These are phyloP conservation scores for Lachancea lanzarotensis DNA, from an alignment of 805 yeast species.

Conservation along the genomic window DNA sequence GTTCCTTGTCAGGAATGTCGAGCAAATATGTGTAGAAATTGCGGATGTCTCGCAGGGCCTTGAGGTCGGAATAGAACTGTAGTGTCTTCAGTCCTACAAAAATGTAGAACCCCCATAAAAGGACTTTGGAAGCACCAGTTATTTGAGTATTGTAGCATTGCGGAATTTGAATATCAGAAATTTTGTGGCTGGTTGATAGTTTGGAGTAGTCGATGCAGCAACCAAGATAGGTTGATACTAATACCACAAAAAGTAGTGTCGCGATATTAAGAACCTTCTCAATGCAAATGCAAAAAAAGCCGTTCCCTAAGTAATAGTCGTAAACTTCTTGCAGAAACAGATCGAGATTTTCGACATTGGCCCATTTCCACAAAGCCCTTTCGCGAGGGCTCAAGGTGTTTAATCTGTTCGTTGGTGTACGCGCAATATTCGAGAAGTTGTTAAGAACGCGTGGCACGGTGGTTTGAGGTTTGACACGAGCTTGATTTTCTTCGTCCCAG, in stretches of 20 bases:
- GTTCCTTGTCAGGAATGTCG: constrained; percentile 67
- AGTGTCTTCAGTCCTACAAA: constrained; percentile 47
- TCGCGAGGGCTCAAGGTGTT: constrained; percentile 56
- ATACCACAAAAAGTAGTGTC: constrained; percentile 73
- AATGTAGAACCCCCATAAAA: constrained; percentile 54
- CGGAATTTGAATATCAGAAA: constrained; percentile 34
- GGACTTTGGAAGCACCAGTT: constrained; percentile 47
- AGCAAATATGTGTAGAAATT: constrained; percentile 70
- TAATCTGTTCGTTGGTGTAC: constrained; percentile 24
- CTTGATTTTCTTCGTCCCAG: constrained; percentile 4
- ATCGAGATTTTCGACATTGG: constrained; percentile 89
- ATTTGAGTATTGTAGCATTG: constrained; percentile 38
- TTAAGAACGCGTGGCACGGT: constrained; percentile 22
- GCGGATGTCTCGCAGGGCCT: constrained; percentile 63
- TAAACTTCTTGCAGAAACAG: constrained; percentile 78
- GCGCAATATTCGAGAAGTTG: constrained; percentile 23
- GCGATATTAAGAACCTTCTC: constrained; percentile 59
- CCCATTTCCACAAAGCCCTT: constrained; percentile 92
- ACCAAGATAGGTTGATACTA: constrained; percentile 69
- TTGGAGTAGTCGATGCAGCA: constrained; percentile 70
- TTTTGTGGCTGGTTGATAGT: constrained; percentile 29
- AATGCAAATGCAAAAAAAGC: constrained; percentile 70
- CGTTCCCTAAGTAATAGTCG: constrained; percentile 78
- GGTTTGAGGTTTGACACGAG: constrained; percentile 1
- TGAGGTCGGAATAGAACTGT: constrained; percentile 56